Conservation (phyloP, 2,329 filamentous ascomycete species). For the Penicillium sp. region DNA sequence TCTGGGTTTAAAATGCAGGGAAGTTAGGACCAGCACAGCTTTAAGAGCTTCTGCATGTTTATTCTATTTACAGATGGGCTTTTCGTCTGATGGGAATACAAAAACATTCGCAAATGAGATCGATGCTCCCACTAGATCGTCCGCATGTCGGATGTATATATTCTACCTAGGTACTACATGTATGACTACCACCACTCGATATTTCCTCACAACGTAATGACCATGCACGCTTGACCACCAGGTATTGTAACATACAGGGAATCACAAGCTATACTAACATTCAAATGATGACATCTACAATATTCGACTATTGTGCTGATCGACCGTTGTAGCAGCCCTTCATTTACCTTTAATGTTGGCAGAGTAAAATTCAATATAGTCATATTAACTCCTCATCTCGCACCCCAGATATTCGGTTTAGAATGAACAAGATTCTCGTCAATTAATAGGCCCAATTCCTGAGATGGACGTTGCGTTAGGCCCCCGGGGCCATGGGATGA, state of each 20-base stretch:
- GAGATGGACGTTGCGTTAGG: background rate
- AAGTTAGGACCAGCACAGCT: constrained; percentile 3
- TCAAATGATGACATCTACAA: background rate
- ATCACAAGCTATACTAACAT: background rate
- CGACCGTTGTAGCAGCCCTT: no score
- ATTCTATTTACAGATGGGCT: background rate
- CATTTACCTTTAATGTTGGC: background rate
- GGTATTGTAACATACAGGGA: background rate
- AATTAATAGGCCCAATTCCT: background rate
- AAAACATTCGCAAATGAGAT: background rate
- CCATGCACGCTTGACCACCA: background rate
- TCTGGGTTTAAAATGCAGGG: constrained; percentile 15
- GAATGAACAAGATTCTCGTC: background rate
- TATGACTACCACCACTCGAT: background rate
- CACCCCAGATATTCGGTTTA: background rate
- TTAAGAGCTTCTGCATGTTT: constrained; percentile 7
- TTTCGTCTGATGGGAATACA: background rate
- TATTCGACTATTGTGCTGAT: background rate
- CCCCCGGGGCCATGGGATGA: background rate
- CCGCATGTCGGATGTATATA: background rate
- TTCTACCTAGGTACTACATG: background rate
- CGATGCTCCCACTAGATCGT: background rate
- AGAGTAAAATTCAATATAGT: background rate
- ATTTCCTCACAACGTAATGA: background rate
- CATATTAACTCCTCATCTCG: background rate